Percentiles rank a stretch among this genome's conserved stretches.
Conservation (phyloP, 805 yeast genomes). For the Candida incommunis region DNA sequence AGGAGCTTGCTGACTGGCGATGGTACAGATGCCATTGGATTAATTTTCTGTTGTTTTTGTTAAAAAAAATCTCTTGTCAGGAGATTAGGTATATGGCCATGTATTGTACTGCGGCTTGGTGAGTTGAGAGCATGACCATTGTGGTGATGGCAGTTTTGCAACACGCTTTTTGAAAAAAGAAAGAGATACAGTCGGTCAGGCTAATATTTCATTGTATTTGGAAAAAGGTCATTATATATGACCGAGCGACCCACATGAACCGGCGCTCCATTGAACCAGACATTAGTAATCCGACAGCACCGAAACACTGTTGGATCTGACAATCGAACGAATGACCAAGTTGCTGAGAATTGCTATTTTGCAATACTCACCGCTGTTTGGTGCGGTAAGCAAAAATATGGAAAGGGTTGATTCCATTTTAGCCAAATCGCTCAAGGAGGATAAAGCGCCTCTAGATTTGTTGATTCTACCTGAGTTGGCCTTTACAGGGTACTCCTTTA, state of each 20-base stretch:
- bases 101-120: too few species aligned
- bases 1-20: not conserved
- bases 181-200: too few species aligned
- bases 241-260: too few species aligned
- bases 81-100: not conserved
- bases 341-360: not conserved
- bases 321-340: not conserved
- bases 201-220: too few species aligned
- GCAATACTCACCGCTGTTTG: not conserved
- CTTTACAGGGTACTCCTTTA: conserved; percentile 69
- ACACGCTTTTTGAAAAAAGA: too few species aligned
- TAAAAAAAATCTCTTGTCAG: not conserved
- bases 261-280: too few species aligned
- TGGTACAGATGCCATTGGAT: not conserved
- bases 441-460: conserved; percentile 29
- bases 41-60: not conserved
- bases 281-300: not conserved
- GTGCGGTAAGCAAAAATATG: not conserved
- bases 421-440: not conserved
- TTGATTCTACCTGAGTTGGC: conserved; percentile 74
- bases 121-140: too few species aligned
- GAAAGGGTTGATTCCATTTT: not conserved
- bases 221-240: too few species aligned
- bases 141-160: too few species aligned
- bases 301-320: not conserved